Evolutionary conservation across 345 rosid genomes (phyloP).

Genomic region (Raphanus raphanistrum): DNA sequence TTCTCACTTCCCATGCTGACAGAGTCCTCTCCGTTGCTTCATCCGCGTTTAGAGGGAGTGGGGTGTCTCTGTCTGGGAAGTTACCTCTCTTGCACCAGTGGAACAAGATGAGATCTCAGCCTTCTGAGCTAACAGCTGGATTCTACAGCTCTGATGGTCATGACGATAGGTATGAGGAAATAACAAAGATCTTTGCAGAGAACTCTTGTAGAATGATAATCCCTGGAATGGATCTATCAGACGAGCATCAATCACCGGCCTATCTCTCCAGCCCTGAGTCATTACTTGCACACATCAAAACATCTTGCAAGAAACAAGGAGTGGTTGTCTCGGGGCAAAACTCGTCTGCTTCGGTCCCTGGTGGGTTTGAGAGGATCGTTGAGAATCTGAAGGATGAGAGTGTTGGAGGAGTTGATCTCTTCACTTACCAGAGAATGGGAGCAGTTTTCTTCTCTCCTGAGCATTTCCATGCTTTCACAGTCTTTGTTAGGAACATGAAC

Average conservation of each 20-base stretch:
- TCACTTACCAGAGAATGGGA: constrained; percentile 94
- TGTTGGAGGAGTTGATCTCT: constrained; percentile 44
- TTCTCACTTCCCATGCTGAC: constrained; percentile 69
- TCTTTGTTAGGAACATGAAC: constrained; percentile 60
- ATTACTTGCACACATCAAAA: constrained; percentile 56
- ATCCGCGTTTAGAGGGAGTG: constrained; percentile 43
- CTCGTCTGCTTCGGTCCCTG: constrained; percentile 43
- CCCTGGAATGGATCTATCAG: constrained; percentile 84
- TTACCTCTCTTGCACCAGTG: constrained; percentile 72
- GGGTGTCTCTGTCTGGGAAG: constrained; percentile 54
- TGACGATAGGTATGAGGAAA: constrained; percentile 65
- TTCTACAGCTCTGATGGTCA: constrained; percentile 58
- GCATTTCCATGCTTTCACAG: constrained; percentile 75
- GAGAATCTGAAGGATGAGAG: constrained; percentile 51
- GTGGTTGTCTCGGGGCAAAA: constrained; percentile 79
- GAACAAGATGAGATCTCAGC: constrained; percentile 68
- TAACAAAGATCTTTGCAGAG: constrained; percentile 61
- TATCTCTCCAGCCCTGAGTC: constrained; percentile 65
- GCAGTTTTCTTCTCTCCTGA: constrained; percentile 93
- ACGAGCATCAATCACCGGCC: constrained; percentile 51
- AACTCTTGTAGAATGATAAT: constrained; percentile 81
- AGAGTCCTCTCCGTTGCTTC: constrained; percentile 69
- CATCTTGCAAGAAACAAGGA: constrained; percentile 62
- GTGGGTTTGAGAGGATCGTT: constrained; percentile 65
- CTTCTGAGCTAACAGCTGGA: constrained; percentile 82